Percentiles rank a stretch among this genome's conserved stretches.
These are phyloP conservation scores for Tetratostichococcus sp. DNA, from an alignment of 139 green algal genomes.

Conservation along the genomic window DNA sequence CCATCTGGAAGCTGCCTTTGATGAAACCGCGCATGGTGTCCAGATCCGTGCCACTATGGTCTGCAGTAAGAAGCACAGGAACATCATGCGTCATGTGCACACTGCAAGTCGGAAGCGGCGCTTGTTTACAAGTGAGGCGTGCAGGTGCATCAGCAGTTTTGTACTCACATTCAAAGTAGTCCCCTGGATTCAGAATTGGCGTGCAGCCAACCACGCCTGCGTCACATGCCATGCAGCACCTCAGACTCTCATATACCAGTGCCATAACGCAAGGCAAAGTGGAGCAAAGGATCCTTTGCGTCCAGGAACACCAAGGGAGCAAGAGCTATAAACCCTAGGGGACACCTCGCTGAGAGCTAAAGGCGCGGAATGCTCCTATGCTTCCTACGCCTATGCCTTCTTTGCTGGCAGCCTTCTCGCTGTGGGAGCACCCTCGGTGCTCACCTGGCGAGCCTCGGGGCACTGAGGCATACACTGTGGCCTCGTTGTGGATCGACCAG, in stretches of 20 bases:
- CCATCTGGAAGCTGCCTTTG: slow-evolving; percentile 37
- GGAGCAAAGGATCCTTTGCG: background rate
- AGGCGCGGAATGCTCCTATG: too few relatives aligned
- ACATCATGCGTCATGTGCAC: too few relatives aligned
- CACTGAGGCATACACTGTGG: background rate
- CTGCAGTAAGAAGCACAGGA: background rate
- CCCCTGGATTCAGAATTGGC: slow-evolving; percentile 31
- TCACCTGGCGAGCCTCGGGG: background rate
- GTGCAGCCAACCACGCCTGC: slow-evolving; percentile 36
- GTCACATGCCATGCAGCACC: too few relatives aligned
- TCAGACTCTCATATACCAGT: background rate
- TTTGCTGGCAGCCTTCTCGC: background rate
- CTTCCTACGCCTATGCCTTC: background rate
- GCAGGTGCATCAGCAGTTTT: too few relatives aligned
- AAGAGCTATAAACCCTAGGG: too few relatives aligned
- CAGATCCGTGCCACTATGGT: slow-evolving; percentile 26
- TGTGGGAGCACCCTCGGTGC: background rate
- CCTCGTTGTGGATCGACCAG: slow-evolving; percentile 1
- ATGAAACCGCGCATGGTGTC: slow-evolving; percentile 12
- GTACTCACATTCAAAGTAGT: slow-evolving; percentile 40
- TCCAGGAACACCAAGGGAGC: too few relatives aligned
- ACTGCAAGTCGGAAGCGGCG: slow-evolving; percentile 26
- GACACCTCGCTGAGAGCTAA: background rate
- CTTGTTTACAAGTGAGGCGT: too few relatives aligned
- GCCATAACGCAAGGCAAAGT: background rate